phyloP scores from a whole-genome alignment of 2,329 filamentous ascomycete species.

The Daldinia sp. region DNA sequence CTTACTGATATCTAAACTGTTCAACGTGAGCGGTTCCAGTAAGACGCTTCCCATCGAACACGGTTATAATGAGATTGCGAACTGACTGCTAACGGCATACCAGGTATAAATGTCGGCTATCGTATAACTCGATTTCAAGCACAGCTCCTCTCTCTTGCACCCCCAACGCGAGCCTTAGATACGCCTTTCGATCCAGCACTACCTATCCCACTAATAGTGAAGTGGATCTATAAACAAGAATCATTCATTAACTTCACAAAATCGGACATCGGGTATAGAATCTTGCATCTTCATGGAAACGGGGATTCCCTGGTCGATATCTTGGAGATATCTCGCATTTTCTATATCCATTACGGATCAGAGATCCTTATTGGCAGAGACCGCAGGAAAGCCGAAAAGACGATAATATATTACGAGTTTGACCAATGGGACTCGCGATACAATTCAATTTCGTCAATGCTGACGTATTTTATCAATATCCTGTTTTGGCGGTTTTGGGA shows the following conservation, averaged over 20 bases:
- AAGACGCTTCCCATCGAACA: not conserved
- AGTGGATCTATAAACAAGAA: not conserved
- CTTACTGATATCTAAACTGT: not conserved
- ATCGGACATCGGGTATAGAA: not conserved
- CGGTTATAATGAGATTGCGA: too few relatives aligned
- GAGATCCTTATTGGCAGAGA: not conserved
- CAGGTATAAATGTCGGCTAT: not conserved
- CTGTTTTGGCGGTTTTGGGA: not conserved
- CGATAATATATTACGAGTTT: not conserved
- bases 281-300: not conserved
- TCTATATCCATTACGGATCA: not conserved
- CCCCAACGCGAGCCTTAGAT: not conserved
- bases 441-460: not conserved
- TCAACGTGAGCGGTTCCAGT: not conserved
- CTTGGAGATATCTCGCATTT: not conserved
- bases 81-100: not conserved
- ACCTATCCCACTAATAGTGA: not conserved
- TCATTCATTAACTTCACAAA: not conserved
- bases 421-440: not conserved
- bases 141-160: not conserved
- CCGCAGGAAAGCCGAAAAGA: not conserved
- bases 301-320: not conserved
- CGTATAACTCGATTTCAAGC: not conserved
- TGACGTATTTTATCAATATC: not conserved
- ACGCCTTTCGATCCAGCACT: slow-evolving; percentile 1